Conservation (phyloP, 768 basidiomycete genomes). For the Suillus brevipes region DNA sequence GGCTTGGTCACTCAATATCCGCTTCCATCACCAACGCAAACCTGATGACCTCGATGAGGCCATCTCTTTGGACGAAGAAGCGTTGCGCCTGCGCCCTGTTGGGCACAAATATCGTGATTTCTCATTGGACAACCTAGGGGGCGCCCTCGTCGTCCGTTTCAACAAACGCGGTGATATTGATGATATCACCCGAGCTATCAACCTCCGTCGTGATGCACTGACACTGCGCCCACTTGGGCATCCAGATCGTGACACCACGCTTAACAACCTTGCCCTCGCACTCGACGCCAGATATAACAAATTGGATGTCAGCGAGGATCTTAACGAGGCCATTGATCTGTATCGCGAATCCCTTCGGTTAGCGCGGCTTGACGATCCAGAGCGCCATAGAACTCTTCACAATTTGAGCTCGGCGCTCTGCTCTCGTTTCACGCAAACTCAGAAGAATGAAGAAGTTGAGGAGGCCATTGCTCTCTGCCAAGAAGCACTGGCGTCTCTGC, state of each 20-base stretch:
- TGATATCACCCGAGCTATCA: background rate
- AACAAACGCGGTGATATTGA: background rate
- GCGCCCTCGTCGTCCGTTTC: background rate
- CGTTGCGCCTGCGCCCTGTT: background rate
- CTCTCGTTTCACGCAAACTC: background rate
- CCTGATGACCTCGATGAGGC: background rate
- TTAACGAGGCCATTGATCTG: background rate
- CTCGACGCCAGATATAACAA: background rate
- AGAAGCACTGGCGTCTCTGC: background rate
- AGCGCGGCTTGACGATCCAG: background rate
- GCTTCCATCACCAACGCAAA: background rate
- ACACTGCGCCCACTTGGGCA: background rate
- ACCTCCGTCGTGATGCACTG: background rate
- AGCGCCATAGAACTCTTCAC: fast-evolving
- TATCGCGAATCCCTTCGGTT: background rate
- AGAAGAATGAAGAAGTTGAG: background rate
- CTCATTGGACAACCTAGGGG: background rate
- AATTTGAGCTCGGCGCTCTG: background rate
- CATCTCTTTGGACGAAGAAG: background rate
- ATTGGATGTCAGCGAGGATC: background rate
- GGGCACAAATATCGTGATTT: background rate
- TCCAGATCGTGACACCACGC: background rate
- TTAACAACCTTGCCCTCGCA: background rate
- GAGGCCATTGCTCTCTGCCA: background rate
- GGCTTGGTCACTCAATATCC: background rate